Percentiles rank a stretch among this genome's conserved stretches.
Conservation (phyloP, 2,329 filamentous ascomycete species). For the Trichoderma sp. region DNA sequence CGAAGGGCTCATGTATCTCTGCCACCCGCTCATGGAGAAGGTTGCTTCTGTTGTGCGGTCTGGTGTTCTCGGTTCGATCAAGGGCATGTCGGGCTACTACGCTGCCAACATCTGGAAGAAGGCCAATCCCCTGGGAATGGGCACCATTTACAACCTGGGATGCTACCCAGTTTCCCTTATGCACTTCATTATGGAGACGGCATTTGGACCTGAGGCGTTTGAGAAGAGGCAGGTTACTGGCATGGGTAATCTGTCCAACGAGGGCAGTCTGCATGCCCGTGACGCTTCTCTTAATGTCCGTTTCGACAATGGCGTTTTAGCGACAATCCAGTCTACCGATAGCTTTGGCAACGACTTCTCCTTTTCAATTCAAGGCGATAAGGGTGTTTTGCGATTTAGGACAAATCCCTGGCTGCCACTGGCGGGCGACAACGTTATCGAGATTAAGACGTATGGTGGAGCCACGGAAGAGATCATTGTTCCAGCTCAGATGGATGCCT, state of each 20-base stretch:
- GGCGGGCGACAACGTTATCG: conserved; percentile 27
- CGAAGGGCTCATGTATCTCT: conserved; percentile 30
- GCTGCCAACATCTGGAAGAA: conserved; percentile 29
- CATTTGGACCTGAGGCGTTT: conserved; percentile 24
- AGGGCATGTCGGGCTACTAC: conserved; percentile 27
- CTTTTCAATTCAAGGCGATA: conserved; percentile 27
- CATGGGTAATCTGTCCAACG: conserved; percentile 25
- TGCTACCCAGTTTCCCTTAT: conserved; percentile 30
- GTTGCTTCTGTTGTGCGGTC: conserved; percentile 25
- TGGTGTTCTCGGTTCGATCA: conserved; percentile 24
- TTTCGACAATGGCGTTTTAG: conserved; percentile 26
- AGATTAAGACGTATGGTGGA: conserved; percentile 26
- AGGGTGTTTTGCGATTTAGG: conserved; percentile 25
- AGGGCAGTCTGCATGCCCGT: conserved; percentile 23
- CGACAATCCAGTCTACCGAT: conserved; percentile 28
- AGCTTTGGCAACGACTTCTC: conserved; percentile 28
- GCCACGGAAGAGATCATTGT: conserved; percentile 25
- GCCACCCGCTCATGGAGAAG: conserved; percentile 27
- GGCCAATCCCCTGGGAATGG: conserved; percentile 29
- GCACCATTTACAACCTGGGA: conserved; percentile 32
- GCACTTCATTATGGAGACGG: conserved; percentile 27
- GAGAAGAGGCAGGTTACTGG: conserved; percentile 23
- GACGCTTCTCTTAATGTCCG: conserved; percentile 26
- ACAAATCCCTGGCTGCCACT: conserved; percentile 30
- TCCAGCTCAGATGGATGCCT: conserved; percentile 25